A percentile compares a stretch with the other conserved stretches of the same genome.
These are phyloP conservation scores for Tubosaeta brunneosetosa DNA, from an alignment of 768 basidiomycete species.

Conservation along the genomic window DNA sequence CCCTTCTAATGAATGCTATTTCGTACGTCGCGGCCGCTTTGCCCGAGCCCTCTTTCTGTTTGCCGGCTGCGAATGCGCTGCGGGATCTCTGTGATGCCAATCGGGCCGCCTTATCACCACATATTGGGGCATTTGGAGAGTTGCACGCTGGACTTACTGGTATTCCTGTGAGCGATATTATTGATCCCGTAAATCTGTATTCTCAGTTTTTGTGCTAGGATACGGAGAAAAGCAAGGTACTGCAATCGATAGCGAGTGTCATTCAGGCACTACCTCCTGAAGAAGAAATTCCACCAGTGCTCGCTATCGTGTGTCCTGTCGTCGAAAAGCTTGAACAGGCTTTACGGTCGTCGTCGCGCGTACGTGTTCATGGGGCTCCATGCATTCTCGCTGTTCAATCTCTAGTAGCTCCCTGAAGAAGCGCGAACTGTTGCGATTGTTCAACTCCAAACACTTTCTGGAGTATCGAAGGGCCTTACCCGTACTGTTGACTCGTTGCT, in stretches of 20 bases:
- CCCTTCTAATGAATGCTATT: slow-evolving; percentile 60
- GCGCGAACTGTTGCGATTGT: slow-evolving; percentile 60
- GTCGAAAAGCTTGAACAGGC: slow-evolving; percentile 63
- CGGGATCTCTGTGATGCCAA: slow-evolving; percentile 90
- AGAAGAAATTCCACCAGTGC: slow-evolving; percentile 71
- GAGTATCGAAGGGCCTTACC: slow-evolving; percentile 84
- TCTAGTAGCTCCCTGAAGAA: slow-evolving; percentile 62
- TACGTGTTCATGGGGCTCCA: slow-evolving; percentile 27
- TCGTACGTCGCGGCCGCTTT: slow-evolving; percentile 69
- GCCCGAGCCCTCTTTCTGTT: slow-evolving; percentile 57
- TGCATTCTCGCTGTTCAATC: background rate
- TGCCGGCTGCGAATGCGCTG: slow-evolving; percentile 75
- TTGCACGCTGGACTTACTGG: slow-evolving; percentile 71
- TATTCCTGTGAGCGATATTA: slow-evolving; percentile 56
- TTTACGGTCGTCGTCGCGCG: slow-evolving; percentile 50
- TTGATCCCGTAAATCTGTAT: background rate
- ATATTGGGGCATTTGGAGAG: slow-evolving; percentile 80
- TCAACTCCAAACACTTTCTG: slow-evolving; percentile 77
- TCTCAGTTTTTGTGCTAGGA: slow-evolving; percentile 42
- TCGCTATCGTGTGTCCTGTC: slow-evolving; percentile 77
- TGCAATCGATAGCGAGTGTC: slow-evolving; percentile 90
- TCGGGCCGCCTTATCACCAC: slow-evolving; percentile 73
- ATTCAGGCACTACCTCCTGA: slow-evolving; percentile 82
- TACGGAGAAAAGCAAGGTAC: slow-evolving; percentile 82
- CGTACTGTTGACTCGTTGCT: slow-evolving; percentile 64